phyloP scores from a whole-genome alignment of 768 basidiomycete genomes.

The Hortiboletus campestris region DNA sequence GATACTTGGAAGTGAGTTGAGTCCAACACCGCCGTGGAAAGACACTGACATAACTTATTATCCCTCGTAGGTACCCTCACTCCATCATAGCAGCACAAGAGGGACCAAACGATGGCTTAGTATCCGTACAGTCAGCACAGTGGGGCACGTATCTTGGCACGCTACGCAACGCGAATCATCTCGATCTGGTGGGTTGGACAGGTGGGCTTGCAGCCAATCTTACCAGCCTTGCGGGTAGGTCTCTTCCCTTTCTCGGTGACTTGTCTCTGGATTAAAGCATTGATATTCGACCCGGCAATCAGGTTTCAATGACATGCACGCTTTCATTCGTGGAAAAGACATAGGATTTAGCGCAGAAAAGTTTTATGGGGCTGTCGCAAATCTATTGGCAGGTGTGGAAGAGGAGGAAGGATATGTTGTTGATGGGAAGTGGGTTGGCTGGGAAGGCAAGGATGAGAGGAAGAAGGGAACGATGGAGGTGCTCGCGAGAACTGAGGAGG shows the following conservation, averaged over 20 bases:
- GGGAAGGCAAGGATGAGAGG: conserved; percentile 15
- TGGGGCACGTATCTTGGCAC: conserved; percentile 99
- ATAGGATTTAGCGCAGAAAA: conserved; percentile 91
- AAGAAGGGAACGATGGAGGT: conserved; percentile 2
- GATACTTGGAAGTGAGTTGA: conserved; percentile 75
- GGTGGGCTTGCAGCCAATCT: conserved; percentile 29
- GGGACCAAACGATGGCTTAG: conserved; percentile 93
- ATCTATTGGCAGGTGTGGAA: conserved; percentile 74
- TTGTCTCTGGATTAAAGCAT: background rate
- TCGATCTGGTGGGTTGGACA: conserved; percentile 93
- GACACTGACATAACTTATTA: background rate
- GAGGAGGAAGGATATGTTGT: conserved; percentile 48
- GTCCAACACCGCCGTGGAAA: background rate
- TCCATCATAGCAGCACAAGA: conserved; percentile 81
- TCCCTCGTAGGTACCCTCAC: conserved; percentile 55
- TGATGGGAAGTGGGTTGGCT: conserved; percentile 23
- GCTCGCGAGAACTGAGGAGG: background rate
- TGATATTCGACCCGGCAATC: background rate
- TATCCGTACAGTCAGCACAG: conserved; percentile 81
- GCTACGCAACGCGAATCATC: conserved; percentile 83
- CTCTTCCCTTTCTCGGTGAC: background rate
- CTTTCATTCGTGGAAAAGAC: conserved; percentile 82
- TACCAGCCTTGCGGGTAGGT: conserved; percentile 22
- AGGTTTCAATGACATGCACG: conserved; percentile 77
- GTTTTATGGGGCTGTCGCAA: conserved; percentile 84